Evolutionary conservation across 371 early-diverging fungal species (phyloP), one percentile per base, ranked within the genome.

Genomic region (Dinochytrium kinnereticum): DNA sequence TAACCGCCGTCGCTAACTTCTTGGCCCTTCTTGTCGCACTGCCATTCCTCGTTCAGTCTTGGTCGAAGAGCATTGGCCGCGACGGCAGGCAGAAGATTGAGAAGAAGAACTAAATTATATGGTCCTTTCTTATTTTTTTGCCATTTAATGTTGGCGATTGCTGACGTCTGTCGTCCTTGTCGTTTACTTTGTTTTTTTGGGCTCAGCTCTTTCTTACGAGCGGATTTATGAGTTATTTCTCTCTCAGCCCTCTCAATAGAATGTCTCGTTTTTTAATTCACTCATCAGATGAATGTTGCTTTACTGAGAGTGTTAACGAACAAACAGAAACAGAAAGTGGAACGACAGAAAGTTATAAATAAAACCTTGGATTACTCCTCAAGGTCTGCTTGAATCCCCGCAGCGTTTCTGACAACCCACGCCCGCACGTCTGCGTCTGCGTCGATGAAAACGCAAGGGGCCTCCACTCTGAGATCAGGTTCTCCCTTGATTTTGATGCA

Each of bases 21-120:
- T 3, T 64, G 15, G 1, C 70, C 21, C n/a, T 39, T 28, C 13
- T 70, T 2, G 57, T 49, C 65, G 28, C 66, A 1, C 5, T 39
- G 0, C 50, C 34, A 10, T 51, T 64, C 38, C 64, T 75, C 17
- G 61, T 40, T 49, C 17, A 70, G 53, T 61, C n/a, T 13, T 75
- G 75, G 75, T 26, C 37, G 36, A 70, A 21, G 30, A n/a, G 33
- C 67, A 75, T 75, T 40, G 75, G 75, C 39, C 30, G 75, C 1
- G 75, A 75, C 31, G 75, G 75, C 24, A 10, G 75, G 5, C 75
- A 75, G 55, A 75, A 59, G 75, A 67, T 34, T 31, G 61, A 61
- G 61, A 61, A 61, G 61, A 53, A 53, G 55, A 53, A 53, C 44
- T 44, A 44, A 19, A 44, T 13, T 13, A 44, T 13, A 44, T 44